Evolutionary conservation across 345 rosid species (phyloP), one percentile per base, ranked within the genome.

Genomic region (Bruguiera parviflora): DNA sequence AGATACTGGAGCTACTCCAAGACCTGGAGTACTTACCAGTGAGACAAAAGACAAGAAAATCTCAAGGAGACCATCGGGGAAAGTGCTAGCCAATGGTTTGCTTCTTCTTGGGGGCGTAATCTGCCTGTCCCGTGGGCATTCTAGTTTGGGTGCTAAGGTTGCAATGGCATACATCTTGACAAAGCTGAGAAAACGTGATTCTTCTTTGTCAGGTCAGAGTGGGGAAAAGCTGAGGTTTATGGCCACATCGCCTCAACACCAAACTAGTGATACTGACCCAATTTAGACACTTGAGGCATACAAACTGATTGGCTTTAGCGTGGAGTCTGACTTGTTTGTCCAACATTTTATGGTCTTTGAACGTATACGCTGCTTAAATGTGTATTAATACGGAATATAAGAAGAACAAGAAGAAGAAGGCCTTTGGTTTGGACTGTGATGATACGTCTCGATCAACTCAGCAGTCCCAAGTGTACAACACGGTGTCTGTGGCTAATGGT

Each of bases 101-200:
- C 80, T 94, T 69, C 80, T 94, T 57, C 75, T 81, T 60, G 98
- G 97, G 9, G 94, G 93, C 47, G 83, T 80, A 16, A 73, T 94
- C 68, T 94, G 87, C 79, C 81, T 94, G 64, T 82, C 96, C 21
- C 88, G 89, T 16, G 93, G 92, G 65, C 88, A 82, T 68, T 82
- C 95, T 9, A 73, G 85, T 46, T 80, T 94, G 13, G 92, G 95
- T 22, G 97, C 91, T 53, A 94, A 91, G 78, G 92, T 89, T 65
- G 95, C 89, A 16, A 70, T 91, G 82, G 96, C 95, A 55, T 94
- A 84, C 75, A 74, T 94, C 76, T 68, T 94, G 84, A 80, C 92
- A 4, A 94, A 91, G 83, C 78, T 88, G 73, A 75, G 84, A 32
- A 89, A 87, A 70, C 86, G 81, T 1, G 80, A 81, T 21, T 75